Evolutionary conservation across 495 filamentous ascomycete genomes (phyloP).

Genomic region (Daldinia decipiens): DNA sequence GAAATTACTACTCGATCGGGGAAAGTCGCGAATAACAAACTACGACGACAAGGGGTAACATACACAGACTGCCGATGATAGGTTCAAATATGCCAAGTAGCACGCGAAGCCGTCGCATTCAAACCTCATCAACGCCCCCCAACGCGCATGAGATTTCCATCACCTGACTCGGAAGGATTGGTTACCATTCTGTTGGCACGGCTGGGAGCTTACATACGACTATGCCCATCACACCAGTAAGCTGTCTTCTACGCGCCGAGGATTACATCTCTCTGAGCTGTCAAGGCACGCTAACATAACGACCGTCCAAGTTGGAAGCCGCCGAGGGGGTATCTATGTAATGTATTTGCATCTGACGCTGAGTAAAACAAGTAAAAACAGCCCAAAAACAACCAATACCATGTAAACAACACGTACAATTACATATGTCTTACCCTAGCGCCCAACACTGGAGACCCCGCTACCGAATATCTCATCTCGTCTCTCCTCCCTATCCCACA

Average conservation of each 20-base stretch:
- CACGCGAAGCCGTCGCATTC: conserved; percentile 21
- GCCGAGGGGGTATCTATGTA: not conserved
- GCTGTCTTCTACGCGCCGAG: not conserved
- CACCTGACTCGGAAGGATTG: conserved; percentile 34
- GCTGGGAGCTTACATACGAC: not conserved
- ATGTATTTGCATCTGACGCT: not conserved
- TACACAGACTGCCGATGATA: too few relatives aligned
- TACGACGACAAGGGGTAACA: conserved; percentile 30
- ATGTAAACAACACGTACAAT: not conserved
- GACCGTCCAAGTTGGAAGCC: not conserved
- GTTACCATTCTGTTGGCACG: conserved; percentile 17
- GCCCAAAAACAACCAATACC: not conserved
- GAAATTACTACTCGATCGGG: conserved; percentile 41
- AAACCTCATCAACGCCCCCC: not conserved
- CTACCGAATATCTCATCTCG: conserved; percentile 58
- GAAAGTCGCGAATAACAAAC: conserved; percentile 27
- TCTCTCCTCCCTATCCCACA: conserved; percentile 67
- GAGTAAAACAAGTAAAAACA: not conserved
- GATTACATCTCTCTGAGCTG: not conserved
- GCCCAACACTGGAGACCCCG: conserved; percentile 35
- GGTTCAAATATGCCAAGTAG: not conserved
- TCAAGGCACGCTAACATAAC: not conserved
- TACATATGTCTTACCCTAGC: not conserved
- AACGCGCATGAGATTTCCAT: conserved; percentile 36
- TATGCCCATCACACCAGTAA: not conserved